Conservation (phyloP, 2,329 filamentous ascomycete species). For the Sclerotinia sclerotiorum region DNA sequence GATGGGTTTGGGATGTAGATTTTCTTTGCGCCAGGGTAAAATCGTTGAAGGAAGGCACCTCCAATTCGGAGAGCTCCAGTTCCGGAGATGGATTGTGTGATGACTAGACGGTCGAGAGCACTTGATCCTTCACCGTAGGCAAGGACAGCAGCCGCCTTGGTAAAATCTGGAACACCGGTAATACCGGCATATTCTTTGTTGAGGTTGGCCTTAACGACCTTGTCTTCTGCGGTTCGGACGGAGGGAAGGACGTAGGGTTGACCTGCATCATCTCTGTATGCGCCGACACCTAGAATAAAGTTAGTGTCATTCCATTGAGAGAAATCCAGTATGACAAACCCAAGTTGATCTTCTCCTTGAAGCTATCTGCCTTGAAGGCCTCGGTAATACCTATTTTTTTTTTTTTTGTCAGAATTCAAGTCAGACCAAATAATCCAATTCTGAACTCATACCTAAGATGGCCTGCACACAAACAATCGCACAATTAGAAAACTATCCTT, state of each 20-base stretch:
- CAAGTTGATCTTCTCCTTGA: constrained; percentile 96
- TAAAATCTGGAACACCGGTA: constrained; percentile 92
- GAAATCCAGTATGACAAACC: constrained; percentile 53
- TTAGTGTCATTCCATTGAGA: constrained; percentile 24
- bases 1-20: constrained; percentile 96
- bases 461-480: constrained; percentile 51
- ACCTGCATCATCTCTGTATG: constrained; percentile 96
- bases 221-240: constrained; percentile 83
- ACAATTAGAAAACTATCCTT: constrained; percentile 42
- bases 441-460: constrained; percentile 64
- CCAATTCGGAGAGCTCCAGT: constrained; percentile 95
- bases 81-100: constrained; percentile 97
- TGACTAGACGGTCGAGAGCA: constrained; percentile 76
- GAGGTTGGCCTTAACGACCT: constrained; percentile 71
- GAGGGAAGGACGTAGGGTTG: constrained; percentile 98
- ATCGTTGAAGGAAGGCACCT: constrained; percentile 86
- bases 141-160: constrained; percentile 83
- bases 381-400: constrained; percentile 75
- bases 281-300: constrained; percentile 73
- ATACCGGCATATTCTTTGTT: constrained; percentile 99
- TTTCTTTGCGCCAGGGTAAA: constrained; percentile 88
- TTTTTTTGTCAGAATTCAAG: constrained; percentile 36
- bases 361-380: constrained; percentile 96
- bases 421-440: constrained; percentile 23
- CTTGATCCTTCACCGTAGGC: constrained; percentile 83